Conservation (phyloP, 2,329 filamentous ascomycete genomes). For the Zasmidium angulare region DNA sequence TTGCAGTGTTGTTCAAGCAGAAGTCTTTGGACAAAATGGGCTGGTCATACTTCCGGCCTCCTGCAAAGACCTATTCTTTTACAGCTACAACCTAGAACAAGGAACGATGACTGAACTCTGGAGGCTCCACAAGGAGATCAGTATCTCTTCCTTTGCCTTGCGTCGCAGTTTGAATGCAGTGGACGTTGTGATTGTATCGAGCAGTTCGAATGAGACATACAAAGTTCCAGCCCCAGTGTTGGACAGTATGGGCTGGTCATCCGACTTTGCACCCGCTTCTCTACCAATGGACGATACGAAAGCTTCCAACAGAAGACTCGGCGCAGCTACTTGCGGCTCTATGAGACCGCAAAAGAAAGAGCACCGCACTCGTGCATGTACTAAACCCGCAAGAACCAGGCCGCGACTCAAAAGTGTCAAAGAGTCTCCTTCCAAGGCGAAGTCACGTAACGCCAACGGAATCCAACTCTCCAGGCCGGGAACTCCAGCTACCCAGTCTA, state of each 20-base stretch:
- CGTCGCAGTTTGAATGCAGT: constrained; percentile 8
- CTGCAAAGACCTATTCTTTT: constrained; percentile 23
- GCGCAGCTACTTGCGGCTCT: too few species aligned
- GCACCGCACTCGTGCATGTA: neutral
- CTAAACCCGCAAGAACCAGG: neutral
- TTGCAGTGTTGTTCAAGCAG: constrained; percentile 11
- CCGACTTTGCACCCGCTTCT: too few species aligned
- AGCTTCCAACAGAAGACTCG: too few species aligned
- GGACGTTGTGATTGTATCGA: constrained; percentile 15
- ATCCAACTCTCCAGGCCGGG: constrained; percentile 1
- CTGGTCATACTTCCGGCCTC: constrained; percentile 22
- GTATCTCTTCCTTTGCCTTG: constrained; percentile 21
- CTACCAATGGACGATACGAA: too few species aligned
- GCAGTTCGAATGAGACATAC: constrained; percentile 14
- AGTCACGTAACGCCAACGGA: neutral
- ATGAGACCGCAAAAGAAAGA: neutral
- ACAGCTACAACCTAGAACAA: constrained; percentile 19
- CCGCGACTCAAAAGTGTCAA: neutral
- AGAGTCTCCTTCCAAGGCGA: neutral
- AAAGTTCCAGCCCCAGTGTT: constrained; percentile 20
- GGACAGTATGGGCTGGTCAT: constrained; percentile 23
- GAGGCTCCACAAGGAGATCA: constrained; percentile 18
- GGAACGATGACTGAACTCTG: constrained; percentile 20
- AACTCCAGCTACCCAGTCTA: constrained; percentile 17
- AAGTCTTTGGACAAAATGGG: constrained; percentile 26